Evolutionary conservation across 371 early-diverging fungal species (phyloP).

Genomic region (Dichotomocladium elegans): DNA sequence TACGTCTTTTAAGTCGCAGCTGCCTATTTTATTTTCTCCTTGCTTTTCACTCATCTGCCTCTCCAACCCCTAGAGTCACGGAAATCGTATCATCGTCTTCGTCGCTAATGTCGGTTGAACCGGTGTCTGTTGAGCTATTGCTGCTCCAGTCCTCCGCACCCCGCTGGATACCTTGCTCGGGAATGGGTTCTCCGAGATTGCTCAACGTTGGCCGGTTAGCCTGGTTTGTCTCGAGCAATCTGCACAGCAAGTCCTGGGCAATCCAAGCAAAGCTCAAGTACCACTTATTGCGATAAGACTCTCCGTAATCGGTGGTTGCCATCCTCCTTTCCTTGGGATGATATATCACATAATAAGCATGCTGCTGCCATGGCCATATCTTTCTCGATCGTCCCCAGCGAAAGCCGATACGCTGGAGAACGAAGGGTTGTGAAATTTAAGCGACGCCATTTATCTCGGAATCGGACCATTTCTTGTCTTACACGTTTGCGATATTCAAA

Average conservation of each 20-base stretch:
- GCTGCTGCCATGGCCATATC: constrained; percentile 59
- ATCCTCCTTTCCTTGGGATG: constrained; percentile 23
- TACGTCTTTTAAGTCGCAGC: neutral
- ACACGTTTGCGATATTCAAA: neutral
- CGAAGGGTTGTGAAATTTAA: neutral
- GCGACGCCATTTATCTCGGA: constrained; percentile 2
- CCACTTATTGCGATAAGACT: constrained; percentile 5
- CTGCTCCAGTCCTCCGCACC: too few species aligned
- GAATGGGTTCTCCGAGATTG: too few species aligned
- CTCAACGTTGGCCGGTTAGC: too few species aligned
- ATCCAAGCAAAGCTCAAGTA: constrained; percentile 67
- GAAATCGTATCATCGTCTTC: too few species aligned
- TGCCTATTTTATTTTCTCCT: neutral
- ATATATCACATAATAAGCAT: constrained; percentile 71
- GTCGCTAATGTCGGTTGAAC: too few species aligned
- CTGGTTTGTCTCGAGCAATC: constrained; percentile 14
- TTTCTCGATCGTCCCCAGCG: neutral
- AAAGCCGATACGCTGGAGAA: constrained; percentile 7
- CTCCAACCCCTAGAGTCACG: neutral
- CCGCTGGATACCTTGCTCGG: too few species aligned
- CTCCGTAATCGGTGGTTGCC: constrained; percentile 6
- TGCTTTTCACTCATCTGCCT: neutral
- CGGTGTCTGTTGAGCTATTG: too few species aligned
- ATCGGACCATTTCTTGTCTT: neutral
- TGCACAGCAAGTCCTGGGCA: constrained; percentile 49